Conservation (phyloP, 1,284 basidiomycete species). For the Ganoderma resinaceum region DNA sequence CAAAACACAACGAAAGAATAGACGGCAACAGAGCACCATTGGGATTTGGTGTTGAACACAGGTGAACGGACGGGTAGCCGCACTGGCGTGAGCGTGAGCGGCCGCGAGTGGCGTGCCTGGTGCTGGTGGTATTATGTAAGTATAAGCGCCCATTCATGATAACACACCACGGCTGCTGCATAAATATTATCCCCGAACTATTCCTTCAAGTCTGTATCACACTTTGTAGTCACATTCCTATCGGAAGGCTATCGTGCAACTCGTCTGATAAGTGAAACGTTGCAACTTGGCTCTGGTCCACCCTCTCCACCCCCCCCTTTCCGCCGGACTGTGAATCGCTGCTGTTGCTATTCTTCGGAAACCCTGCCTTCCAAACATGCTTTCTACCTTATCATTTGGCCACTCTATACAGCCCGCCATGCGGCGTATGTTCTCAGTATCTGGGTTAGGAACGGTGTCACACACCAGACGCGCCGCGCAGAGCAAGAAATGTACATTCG, state of each 20-base stretch:
- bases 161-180: neutral
- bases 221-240: neutral
- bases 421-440: conserved; percentile 14
- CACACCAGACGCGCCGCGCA: neutral
- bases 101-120: no score
- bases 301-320: neutral
- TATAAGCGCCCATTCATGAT: conserved; percentile 12
- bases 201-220: neutral
- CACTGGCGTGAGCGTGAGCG: no score
- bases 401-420: conserved; percentile 12
- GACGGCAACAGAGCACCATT: neutral
- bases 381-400: conserved; percentile 7
- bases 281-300: neutral
- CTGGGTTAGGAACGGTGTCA: conserved; percentile 4
- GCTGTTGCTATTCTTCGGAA: neutral
- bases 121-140: no score
- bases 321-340: neutral
- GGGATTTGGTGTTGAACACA: neutral
- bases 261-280: conserved; percentile 1
- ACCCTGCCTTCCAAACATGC: conserved; percentile 3
- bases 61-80: no score
- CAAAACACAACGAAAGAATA: neutral
- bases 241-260: no score
- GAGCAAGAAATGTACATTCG: conserved; percentile 17
- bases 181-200: neutral